Base-by-base conservation (phyloP, 2,329 filamentous ascomycete genomes). In the Emmonsiellopsis sp. region DNA sequence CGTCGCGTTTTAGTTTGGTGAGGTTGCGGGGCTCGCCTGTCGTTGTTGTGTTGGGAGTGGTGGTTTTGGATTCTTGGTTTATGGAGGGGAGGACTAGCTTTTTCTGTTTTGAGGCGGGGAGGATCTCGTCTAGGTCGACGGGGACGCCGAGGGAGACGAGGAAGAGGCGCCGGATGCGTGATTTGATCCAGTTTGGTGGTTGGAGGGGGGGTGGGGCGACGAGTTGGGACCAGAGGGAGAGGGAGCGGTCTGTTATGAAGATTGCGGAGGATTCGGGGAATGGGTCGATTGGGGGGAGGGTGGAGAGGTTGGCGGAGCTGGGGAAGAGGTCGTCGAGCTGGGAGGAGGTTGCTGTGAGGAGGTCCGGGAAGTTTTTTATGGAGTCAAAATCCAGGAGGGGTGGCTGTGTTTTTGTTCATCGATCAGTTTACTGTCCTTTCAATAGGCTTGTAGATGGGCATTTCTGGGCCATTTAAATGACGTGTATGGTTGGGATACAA, bases 111-210 rank as follows among this genome's bases (percentile, higher is more conserved):
- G 89, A 95, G 0, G 92, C 91, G 0, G 93, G 93, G 7, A 98
- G 81, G 53, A 98, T 97, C 73, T 98, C 93, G 70, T 98, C 93
- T 0, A 98, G 79, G 64, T 98, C 93, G 44, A 98, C 89, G 1
- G 93, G 93, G 0, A 98, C 93, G 15, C 93, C 93, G 0, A 98
- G 81, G 1, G 91, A 96, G 52, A 98, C 91, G 42, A 98, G 83
- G 68, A 98, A 98, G 30, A 98, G 81, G 31, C 93, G 87, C 51
- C 93, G 85, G 62, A 95, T 98, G 50, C 91, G 88, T 51, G 90
- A 95, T 59, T 93, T 89, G 55, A 96, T 94, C 93, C 93, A 98
- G 70, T 98, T 93, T 0, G 93, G 92, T 5, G 93, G 93, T 64
- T 95, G 90, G 38, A 98, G 81, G 2, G 93, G 91, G 1, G 93